Conservation (phyloP, 176 grass and related monocot species). For the Musa schizocarpa region DNA sequence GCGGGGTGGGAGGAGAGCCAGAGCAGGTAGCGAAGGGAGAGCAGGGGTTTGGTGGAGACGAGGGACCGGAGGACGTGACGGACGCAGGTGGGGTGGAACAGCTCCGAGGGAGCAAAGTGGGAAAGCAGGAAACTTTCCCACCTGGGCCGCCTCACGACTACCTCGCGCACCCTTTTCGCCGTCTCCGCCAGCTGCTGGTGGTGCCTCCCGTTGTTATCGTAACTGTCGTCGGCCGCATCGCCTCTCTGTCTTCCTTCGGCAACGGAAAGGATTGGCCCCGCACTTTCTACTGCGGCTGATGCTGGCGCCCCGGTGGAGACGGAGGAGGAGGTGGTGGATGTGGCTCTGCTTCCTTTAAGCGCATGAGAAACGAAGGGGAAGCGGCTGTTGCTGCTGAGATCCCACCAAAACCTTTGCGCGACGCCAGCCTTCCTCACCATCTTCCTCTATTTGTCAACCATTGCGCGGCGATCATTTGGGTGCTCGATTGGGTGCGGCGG, state of each 20-base stretch:
- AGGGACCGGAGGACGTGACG: slow-evolving; percentile 35
- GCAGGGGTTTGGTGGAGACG: slow-evolving; percentile 20
- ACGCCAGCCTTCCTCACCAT: too few species aligned
- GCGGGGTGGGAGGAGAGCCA: slow-evolving; percentile 17
- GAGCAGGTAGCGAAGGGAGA: slow-evolving; percentile 45
- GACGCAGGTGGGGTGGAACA: slow-evolving; percentile 47
- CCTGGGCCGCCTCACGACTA: not conserved
- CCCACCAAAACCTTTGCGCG: not conserved
- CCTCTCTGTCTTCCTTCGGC: not conserved
- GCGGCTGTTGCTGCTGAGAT: not conserved
- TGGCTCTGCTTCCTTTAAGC: not conserved
- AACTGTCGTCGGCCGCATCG: not conserved
- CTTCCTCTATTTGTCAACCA: too few species aligned
- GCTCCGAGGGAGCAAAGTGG: slow-evolving; percentile 6
- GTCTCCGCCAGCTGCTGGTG: not conserved
- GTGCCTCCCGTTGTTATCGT: not conserved
- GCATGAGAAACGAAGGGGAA: not conserved
- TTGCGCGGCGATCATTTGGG: too few species aligned
- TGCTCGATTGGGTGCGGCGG: too few species aligned
- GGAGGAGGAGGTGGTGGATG: not conserved
- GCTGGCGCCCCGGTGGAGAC: not conserved
- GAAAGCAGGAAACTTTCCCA: slow-evolving; percentile 14
- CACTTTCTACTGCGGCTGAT: not conserved
- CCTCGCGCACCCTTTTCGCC: not conserved
- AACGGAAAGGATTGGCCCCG: not conserved